These are phyloP conservation scores for Fusarium liriodendri DNA, from an alignment of 2,329 filamentous ascomycete genomes.

Conservation along the genomic window DNA sequence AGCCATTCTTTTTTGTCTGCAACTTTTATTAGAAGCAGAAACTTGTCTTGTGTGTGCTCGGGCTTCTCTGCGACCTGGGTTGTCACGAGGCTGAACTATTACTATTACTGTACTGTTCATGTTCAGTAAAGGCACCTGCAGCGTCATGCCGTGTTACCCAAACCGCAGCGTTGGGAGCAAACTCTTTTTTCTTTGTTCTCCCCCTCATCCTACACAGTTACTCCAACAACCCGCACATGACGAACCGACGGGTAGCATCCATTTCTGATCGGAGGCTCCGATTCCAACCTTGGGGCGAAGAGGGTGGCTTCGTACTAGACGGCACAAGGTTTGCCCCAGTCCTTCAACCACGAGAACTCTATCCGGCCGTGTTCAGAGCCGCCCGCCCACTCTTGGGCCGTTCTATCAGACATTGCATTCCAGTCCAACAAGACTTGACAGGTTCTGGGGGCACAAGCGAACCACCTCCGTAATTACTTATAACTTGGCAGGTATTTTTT, in stretches of 20 bases:
- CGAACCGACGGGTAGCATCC: constrained; percentile 16
- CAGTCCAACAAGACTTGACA: constrained; percentile 22
- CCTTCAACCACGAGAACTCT: constrained; percentile 26
- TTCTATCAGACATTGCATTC: constrained; percentile 37
- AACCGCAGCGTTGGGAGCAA: constrained; percentile 27
- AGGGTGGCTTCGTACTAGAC: constrained; percentile 24
- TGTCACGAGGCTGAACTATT: constrained; percentile 5
- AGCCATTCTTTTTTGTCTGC: background rate
- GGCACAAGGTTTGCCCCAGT: constrained; percentile 31
- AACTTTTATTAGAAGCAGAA: background rate
- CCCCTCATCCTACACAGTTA: constrained; percentile 2
- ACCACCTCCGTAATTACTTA: constrained; percentile 10
- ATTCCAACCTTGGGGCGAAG: constrained; percentile 21
- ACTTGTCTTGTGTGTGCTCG: constrained; percentile 2
- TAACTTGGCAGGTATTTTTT: constrained; percentile 9
- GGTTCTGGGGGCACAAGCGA: constrained; percentile 9
- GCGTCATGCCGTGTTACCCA: constrained; percentile 29
- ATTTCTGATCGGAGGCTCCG: constrained; percentile 25
- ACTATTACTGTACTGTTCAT: background rate
- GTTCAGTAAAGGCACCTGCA: background rate
- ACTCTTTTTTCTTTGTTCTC: constrained; percentile 17
- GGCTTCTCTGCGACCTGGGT: constrained; percentile 4
- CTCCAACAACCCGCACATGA: constrained; percentile 15
- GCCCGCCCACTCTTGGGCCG: constrained; percentile 4
- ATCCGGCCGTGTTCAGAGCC: constrained; percentile 12